A percentile compares a stretch with the other conserved stretches of the same genome.
These are phyloP conservation scores for Stephania yunnanensis DNA, from an alignment of 164 flowering plant species.

Conservation along the genomic window DNA sequence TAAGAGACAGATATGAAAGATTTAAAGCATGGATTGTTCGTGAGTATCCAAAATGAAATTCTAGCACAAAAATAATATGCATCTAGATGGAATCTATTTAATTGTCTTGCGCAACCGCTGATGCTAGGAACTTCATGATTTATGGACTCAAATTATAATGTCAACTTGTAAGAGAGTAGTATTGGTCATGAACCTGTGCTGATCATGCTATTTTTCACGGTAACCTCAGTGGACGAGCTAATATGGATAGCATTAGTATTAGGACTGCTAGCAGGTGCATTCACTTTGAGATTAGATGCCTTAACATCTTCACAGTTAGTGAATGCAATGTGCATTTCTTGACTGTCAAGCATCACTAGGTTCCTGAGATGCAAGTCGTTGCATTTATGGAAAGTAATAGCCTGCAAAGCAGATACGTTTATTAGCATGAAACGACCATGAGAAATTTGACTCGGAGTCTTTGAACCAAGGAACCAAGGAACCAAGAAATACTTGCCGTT, in stretches of 20 bases:
- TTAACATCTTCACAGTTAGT: constrained; percentile 47
- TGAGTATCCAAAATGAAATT: background rate
- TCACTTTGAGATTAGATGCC: constrained; percentile 43
- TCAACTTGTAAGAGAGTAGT: background rate
- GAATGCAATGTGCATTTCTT: constrained; percentile 83
- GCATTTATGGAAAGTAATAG: constrained; percentile 79
- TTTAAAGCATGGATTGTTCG: too few species aligned
- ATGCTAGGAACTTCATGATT: background rate
- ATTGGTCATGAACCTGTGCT: constrained; percentile 52
- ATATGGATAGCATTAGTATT: constrained; percentile 97
- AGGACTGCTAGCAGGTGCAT: constrained; percentile 73
- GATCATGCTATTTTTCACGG: constrained; percentile 43
- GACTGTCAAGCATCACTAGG: constrained; percentile 53
- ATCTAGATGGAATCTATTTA: background rate
- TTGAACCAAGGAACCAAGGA: too few species aligned
- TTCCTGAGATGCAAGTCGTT: constrained; percentile 49
- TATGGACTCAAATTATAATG: constrained; percentile 3
- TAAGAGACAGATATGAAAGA: too few species aligned
- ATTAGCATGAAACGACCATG: background rate
- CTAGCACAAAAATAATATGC: background rate
- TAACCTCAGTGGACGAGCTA: constrained; percentile 52
- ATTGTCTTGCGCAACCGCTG: too few species aligned
- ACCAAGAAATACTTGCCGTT: too few species aligned
- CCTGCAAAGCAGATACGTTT: constrained; percentile 40
- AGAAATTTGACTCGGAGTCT: too few species aligned